phyloP scores from a whole-genome alignment of 805 yeast species.

The Limtongia smithiae region DNA sequence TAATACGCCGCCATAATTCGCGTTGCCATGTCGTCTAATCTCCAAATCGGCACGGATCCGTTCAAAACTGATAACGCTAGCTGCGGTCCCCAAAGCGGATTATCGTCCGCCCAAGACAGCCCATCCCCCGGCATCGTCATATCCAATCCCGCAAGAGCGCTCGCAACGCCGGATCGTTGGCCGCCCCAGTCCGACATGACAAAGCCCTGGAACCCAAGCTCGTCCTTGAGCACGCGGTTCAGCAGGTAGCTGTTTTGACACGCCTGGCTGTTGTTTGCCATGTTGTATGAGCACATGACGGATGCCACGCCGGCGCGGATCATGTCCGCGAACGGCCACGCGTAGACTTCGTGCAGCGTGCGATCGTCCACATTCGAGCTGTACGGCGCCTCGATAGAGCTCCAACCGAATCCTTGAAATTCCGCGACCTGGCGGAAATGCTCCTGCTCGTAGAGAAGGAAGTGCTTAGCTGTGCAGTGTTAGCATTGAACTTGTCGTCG shows the following conservation, averaged over 20 bases:
- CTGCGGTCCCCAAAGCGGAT: slow-evolving; percentile 56
- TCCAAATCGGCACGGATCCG: slow-evolving; percentile 49
- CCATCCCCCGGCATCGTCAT: slow-evolving; percentile 61
- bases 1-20: slow-evolving; percentile 57
- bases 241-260: slow-evolving; percentile 57
- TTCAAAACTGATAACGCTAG: slow-evolving; percentile 55
- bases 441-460: slow-evolving; percentile 62
- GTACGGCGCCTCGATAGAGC: slow-evolving; percentile 42
- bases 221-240: slow-evolving; percentile 55
- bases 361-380: slow-evolving; percentile 58
- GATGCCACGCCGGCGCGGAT: slow-evolving; percentile 58
- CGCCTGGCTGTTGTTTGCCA: slow-evolving; percentile 54
- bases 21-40: slow-evolving; percentile 61
- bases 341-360: slow-evolving; percentile 57
- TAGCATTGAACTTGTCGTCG: not conserved
- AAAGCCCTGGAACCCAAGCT: slow-evolving; percentile 63
- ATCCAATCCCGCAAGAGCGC: slow-evolving; percentile 58
- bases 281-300: slow-evolving; percentile 60
- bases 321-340: slow-evolving; percentile 67
- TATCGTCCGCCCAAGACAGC: slow-evolving; percentile 44
- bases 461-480: slow-evolving; percentile 43
- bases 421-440: slow-evolving; percentile 54
- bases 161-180: slow-evolving; percentile 53
- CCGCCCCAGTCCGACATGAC: slow-evolving; percentile 70
- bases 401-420: slow-evolving; percentile 48